These are phyloP conservation scores for Aurifilum marmelostoma DNA, from an alignment of 2,329 filamentous ascomycete species.

Conservation along the genomic window DNA sequence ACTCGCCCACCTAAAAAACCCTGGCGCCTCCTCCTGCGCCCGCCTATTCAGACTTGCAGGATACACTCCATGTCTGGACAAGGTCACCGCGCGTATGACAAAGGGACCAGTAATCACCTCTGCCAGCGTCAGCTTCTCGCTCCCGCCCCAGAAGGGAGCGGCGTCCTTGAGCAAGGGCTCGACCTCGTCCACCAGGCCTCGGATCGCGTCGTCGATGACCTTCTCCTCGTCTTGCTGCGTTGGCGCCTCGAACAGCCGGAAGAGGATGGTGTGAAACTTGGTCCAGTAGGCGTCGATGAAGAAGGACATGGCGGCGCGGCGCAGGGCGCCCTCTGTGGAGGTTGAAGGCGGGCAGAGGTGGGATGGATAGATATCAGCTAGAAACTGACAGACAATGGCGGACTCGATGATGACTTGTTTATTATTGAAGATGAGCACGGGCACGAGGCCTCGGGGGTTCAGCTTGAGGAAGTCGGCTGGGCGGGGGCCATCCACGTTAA, in stretches of 20 bases:
- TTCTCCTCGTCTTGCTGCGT: constrained; percentile 52
- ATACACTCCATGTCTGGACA: constrained; percentile 53
- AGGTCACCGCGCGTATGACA: constrained; percentile 12
- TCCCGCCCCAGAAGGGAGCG: constrained; percentile 63
- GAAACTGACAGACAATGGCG: constrained; percentile 67
- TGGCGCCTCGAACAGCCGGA: constrained; percentile 46
- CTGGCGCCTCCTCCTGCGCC: constrained; percentile 31
- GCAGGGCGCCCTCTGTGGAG: constrained; percentile 55
- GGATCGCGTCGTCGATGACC: constrained; percentile 53
- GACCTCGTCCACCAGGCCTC: constrained; percentile 65
- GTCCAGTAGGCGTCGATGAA: constrained; percentile 70
- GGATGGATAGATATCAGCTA: constrained; percentile 68
- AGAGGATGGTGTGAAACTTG: constrained; percentile 57
- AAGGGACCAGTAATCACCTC: constrained; percentile 55
- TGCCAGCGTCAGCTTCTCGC: constrained; percentile 66
- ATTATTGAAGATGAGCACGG: constrained; percentile 66
- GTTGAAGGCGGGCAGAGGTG: constrained; percentile 60
- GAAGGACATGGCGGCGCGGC: constrained; percentile 66
- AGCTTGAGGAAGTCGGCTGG: constrained; percentile 71
- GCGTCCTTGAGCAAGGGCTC: constrained; percentile 64
- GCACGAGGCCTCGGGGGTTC: constrained; percentile 76
- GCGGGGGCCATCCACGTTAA: constrained; percentile 69
- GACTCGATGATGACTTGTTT: constrained; percentile 70
- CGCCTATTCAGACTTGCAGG: constrained; percentile 49
- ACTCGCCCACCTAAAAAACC: constrained; percentile 67